Base-by-base conservation (phyloP, 1,139 yeast genomes). In the Diutina mesorugosa region DNA sequence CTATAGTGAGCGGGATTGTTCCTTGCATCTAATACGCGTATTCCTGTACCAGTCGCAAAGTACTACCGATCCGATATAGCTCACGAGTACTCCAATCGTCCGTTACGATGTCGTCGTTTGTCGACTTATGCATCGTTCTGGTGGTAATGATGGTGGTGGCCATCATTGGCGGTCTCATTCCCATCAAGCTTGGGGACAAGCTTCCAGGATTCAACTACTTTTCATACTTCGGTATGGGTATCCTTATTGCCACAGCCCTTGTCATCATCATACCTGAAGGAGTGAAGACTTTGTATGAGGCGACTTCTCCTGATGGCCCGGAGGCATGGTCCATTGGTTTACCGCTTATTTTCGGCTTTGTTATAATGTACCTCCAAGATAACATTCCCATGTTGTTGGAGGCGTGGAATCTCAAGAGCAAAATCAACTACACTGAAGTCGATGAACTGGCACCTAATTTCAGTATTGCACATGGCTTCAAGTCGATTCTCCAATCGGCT, bases 201-300 rank as follows among this genome's bases (percentile, higher is more conserved):
- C 45, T 50, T 14, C 53, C 53, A 3, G 45, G 45, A 14, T 50
- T 50, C 45, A 30, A 50, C n/a, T 50, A 50, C 53, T 50, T 50
- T 16, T 32, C 45, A 12, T 50, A 50, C 45, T 70, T 84, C 56
- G 83, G 87, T 59, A 76, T 79, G 63, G 93, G 93, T 0, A 71
- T 86, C 30, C 72, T 86, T 55, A 71, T 85, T 5, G 85, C 90
- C 3, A 81, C 90, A 0, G 77, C 87, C 0, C 66, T 85, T 57
- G 74, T 82, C n/a, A 73, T 86, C 28, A 81, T 85, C 29, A 74
- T 86, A 21, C 93, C 93, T 0, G 93, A 86, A 66, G 90, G 90
- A 6, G 72, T 82, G 45, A 82, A 78, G 61, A 74, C 77, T 3
- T 65, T 80, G 56, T 73, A 71, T 57, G 64, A 67, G 12, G 66